Conservation (phyloP, 768 basidiomycete species). For the Rossbeevera mucosa region DNA sequence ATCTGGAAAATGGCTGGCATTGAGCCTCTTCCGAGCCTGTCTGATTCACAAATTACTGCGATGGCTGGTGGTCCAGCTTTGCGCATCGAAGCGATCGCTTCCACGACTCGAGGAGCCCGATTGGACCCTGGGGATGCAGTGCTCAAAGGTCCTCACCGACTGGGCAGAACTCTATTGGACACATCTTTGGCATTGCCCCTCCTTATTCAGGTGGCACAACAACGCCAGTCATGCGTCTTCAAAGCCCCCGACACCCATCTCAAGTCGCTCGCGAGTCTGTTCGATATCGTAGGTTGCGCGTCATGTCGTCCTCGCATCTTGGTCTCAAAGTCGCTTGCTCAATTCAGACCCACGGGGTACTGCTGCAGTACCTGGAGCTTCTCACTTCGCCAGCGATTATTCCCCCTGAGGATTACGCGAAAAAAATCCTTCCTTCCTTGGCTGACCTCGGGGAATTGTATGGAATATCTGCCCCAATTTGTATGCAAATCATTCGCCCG, state of each 20-base stretch:
- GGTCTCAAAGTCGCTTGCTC: constrained; percentile 19
- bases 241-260: constrained; percentile 69
- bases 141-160: constrained; percentile 61
- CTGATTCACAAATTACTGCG: constrained; percentile 81
- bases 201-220: constrained; percentile 88
- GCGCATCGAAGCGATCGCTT: constrained; percentile 85
- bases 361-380: constrained; percentile 89
- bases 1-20: constrained; percentile 96
- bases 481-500: constrained; percentile 92
- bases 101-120: constrained; percentile 66
- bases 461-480: constrained; percentile 78
- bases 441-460: constrained; percentile 68
- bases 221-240: constrained; percentile 81
- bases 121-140: constrained; percentile 61
- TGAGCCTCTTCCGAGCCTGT: constrained; percentile 83
- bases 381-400: constrained; percentile 70
- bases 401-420: constrained; percentile 65
- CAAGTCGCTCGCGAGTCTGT: constrained; percentile 82
- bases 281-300: constrained; percentile 69
- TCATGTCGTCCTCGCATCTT: constrained; percentile 12
- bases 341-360: constrained; percentile 80
- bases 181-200: constrained; percentile 80
- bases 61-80: constrained; percentile 90
- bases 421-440: constrained; percentile 69
- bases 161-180: constrained; percentile 63